Percentiles rank a stretch among this genome's conserved stretches.
Conservation (phyloP, 2,329 filamentous ascomycete species). For the Arthrobotrys sphaeroides region DNA sequence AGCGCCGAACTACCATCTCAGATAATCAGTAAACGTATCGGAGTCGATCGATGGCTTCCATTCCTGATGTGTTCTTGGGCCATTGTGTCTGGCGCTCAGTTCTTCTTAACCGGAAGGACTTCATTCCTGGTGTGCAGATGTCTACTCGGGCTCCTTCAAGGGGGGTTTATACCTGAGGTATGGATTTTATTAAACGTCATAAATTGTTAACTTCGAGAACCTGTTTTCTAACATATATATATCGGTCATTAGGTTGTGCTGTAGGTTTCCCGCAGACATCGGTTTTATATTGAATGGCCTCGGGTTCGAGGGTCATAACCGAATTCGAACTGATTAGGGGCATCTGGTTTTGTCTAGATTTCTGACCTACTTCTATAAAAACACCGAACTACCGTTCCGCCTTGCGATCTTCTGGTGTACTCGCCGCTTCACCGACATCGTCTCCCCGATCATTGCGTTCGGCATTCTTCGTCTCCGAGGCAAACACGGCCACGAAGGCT, state of each 20-base stretch:
- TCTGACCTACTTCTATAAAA: conserved; percentile 79
- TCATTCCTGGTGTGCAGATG: conserved; percentile 63
- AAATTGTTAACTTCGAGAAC: neutral
- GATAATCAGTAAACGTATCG: conserved; percentile 69
- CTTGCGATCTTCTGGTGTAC: conserved; percentile 77
- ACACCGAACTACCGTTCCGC: conserved; percentile 73
- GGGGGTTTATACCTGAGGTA: conserved; percentile 58
- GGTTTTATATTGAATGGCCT: neutral
- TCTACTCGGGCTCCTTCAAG: conserved; percentile 63
- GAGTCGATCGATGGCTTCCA: conserved; percentile 70
- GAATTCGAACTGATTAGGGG: neutral
- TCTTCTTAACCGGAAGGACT: conserved; percentile 64
- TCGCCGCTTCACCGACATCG: conserved; percentile 68
- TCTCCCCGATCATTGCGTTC: conserved; percentile 68
- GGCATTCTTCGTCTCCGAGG: conserved; percentile 67
- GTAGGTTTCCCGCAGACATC: neutral
- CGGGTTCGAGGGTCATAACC: neutral
- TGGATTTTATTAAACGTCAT: neutral
- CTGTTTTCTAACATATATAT: neutral
- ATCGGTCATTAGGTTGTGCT: conserved; percentile 20
- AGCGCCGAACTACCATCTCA: conserved; percentile 71
- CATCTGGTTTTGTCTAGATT: no score
- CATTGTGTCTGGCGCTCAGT: conserved; percentile 66
- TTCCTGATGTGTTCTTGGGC: conserved; percentile 69
- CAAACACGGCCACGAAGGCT: conserved; percentile 65